Percentiles rank a stretch among this genome's conserved stretches.
These are phyloP conservation scores for Linum tenue DNA, from an alignment of 345 rosid species.

Conservation along the genomic window DNA sequence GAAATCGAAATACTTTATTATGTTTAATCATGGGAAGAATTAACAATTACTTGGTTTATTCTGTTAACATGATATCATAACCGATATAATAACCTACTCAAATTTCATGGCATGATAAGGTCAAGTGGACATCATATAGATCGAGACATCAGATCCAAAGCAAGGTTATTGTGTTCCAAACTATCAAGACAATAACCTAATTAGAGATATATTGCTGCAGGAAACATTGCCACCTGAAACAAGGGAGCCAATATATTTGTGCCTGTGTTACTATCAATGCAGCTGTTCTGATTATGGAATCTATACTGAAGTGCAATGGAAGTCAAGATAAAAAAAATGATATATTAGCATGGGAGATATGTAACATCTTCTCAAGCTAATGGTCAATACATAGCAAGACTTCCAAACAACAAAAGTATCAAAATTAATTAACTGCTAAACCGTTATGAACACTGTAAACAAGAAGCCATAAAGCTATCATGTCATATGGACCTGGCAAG, in stretches of 20 bases:
- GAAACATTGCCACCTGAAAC: neutral
- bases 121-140: neutral
- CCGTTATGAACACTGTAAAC: neutral
- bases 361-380: neutral
- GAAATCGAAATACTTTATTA: slow-evolving; percentile 1
- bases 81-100: neutral
- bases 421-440: no score
- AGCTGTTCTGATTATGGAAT: neutral
- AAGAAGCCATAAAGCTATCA: slow-evolving; percentile 3
- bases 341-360: neutral
- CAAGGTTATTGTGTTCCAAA: neutral
- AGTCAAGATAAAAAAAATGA: neutral
- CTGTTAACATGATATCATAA: neutral
- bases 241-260: no score
- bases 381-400: neutral
- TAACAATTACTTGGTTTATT: neutral
- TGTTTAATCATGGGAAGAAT: neutral
- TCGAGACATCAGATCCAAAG: neutral
- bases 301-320: neutral
- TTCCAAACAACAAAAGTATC: neutral
- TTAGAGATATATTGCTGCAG: neutral
- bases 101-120: neutral
- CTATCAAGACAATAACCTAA: neutral
- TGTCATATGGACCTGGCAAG: neutral
- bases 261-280: neutral